A percentile compares a stretch with the other conserved stretches of the same genome.
phyloP scores from a whole-genome alignment of 352 stramenopile genomes.

The Phytophthora colocasiae region DNA sequence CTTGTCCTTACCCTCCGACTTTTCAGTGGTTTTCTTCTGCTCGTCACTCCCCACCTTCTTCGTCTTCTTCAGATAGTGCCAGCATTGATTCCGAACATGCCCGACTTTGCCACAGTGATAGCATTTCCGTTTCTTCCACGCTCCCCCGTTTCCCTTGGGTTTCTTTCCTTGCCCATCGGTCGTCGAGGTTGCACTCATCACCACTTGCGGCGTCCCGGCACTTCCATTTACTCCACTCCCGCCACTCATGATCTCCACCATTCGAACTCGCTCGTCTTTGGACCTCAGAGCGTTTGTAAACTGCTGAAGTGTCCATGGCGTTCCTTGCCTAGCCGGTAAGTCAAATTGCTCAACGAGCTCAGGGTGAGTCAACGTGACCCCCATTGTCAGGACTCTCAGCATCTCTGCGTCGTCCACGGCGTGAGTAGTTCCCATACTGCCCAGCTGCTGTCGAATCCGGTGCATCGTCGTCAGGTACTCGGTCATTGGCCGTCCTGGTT shows the following conservation, averaged over 20 bases:
- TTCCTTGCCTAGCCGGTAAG: constrained; percentile 3
- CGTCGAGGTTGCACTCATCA: neutral
- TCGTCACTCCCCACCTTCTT: no score
- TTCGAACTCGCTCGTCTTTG: constrained; percentile 1
- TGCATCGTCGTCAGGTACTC: neutral
- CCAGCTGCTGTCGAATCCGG: neutral
- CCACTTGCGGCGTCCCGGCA: neutral
- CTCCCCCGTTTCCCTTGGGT: no score
- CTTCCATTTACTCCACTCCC: neutral
- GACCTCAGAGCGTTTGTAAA: neutral
- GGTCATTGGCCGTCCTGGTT: neutral
- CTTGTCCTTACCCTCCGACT: no score
- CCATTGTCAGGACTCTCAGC: constrained; percentile 2
- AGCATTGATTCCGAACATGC: no score
- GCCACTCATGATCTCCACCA: neutral
- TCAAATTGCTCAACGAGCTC: constrained; percentile 10
- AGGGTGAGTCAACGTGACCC: neutral
- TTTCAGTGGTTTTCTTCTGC: no score
- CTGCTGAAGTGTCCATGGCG: neutral
- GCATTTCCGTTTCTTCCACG: no score
- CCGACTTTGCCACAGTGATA: no score
- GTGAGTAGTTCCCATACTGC: neutral
- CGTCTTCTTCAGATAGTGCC: no score
- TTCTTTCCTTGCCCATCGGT: no score
- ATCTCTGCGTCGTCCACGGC: constrained; percentile 2